These are phyloP conservation scores for Rhodomyrtus tomentosa DNA, from an alignment of 345 rosid genomes.

Conservation along the genomic window DNA sequence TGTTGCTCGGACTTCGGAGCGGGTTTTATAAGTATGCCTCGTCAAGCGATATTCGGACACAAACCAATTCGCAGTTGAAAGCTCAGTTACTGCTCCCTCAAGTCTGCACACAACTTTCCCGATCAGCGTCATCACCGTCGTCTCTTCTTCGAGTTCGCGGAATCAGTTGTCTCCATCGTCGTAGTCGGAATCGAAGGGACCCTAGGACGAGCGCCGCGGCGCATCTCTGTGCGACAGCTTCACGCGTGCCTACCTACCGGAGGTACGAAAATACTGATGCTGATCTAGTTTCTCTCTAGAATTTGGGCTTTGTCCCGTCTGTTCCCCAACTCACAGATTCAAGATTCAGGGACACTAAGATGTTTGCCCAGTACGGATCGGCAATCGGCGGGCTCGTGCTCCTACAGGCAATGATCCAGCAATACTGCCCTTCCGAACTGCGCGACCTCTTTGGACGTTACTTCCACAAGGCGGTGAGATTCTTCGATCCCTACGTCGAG, in stretches of 20 bases:
- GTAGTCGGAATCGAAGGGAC: background rate
- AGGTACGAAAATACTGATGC: background rate
- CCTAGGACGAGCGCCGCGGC: background rate
- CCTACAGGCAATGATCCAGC: background rate
- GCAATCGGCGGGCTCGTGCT: background rate
- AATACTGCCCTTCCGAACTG: background rate
- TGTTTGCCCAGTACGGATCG: background rate
- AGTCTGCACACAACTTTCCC: background rate
- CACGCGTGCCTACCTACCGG: background rate
- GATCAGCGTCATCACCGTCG: background rate
- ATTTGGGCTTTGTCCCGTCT: background rate
- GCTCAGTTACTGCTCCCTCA: background rate
- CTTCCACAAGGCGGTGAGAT: background rate
- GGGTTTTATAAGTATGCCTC: background rate
- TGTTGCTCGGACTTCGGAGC: background rate
- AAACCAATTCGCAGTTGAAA: background rate
- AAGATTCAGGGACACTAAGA: background rate
- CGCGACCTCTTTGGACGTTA: background rate
- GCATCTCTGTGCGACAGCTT: background rate
- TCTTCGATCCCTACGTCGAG: slow-evolving; percentile 1
- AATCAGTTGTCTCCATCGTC: background rate
- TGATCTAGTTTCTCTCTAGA: background rate
- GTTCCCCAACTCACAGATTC: background rate
- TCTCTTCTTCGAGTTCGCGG: background rate
- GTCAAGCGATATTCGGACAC: background rate